A percentile compares a stretch with the other conserved stretches of the same genome.
These are phyloP conservation scores for Iodosphaeria phyllophila DNA, from an alignment of 2,329 filamentous ascomycete genomes.

Conservation along the genomic window DNA sequence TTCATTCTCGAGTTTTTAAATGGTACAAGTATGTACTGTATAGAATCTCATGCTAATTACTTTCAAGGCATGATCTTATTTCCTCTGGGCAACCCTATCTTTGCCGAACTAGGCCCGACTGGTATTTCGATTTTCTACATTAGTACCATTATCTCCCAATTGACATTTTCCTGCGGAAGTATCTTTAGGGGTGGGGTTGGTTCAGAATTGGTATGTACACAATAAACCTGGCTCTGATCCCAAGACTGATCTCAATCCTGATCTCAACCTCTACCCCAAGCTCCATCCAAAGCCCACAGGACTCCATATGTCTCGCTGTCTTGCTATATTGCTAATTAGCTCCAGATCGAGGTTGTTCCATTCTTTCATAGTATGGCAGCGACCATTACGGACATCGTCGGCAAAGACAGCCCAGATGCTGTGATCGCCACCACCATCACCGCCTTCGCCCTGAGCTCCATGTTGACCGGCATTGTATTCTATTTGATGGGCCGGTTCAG, in stretches of 20 bases:
- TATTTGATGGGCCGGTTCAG: constrained; percentile 75
- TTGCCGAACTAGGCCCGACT: constrained; percentile 70
- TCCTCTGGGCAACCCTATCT: constrained; percentile 71
- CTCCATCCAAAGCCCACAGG: neutral
- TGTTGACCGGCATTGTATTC: constrained; percentile 82
- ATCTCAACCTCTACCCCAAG: no score
- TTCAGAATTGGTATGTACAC: constrained; percentile 59
- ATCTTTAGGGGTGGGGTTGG: constrained; percentile 82
- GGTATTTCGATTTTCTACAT: constrained; percentile 98
- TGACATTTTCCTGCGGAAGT: constrained; percentile 75
- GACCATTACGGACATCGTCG: constrained; percentile 63
- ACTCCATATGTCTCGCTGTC: neutral
- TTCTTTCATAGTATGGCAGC: constrained; percentile 98
- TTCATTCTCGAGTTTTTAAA: no score
- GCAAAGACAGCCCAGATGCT: constrained; percentile 62
- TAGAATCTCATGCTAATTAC: no score
- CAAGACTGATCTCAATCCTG: no score
- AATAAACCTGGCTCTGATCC: neutral
- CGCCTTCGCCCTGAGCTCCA: constrained; percentile 74
- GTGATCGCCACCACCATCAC: constrained; percentile 90
- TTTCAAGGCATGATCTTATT: constrained; percentile 72
- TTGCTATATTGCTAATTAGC: constrained; percentile 6
- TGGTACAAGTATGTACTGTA: no score
- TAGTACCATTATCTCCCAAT: constrained; percentile 84
- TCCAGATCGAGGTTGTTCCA: constrained; percentile 81